These are phyloP conservation scores for Myxozyma udenii DNA, from an alignment of 805 yeast species.

Conservation along the genomic window DNA sequence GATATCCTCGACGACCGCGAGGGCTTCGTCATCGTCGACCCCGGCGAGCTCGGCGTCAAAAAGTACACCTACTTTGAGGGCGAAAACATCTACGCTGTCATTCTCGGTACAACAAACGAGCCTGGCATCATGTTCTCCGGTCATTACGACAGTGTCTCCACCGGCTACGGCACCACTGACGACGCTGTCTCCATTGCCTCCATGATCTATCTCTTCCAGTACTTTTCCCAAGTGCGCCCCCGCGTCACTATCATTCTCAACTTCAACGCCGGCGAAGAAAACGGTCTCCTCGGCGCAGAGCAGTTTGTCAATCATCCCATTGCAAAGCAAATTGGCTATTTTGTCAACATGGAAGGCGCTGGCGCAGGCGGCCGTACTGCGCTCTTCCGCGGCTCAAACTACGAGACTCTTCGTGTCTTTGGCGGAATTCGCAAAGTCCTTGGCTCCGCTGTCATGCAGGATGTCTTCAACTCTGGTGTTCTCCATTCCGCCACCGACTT, in stretches of 20 bases:
- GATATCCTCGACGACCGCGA: conserved; percentile 42
- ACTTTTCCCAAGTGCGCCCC: conserved; percentile 43
- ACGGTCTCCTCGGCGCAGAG: conserved; percentile 78
- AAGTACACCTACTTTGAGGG: conserved; percentile 64
- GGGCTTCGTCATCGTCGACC: conserved; percentile 38
- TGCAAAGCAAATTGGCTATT: conserved; percentile 55
- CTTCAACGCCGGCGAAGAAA: conserved; percentile 87
- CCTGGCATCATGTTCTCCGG: conserved; percentile 75
- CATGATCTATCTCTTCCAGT: conserved; percentile 22
- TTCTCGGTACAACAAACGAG: conserved; percentile 60
- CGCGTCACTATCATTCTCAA: conserved; percentile 71
- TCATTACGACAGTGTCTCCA: conserved; percentile 85
- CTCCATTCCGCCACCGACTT: conserved; percentile 82
- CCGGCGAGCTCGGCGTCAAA: conserved; percentile 37
- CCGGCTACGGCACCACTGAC: conserved; percentile 83
- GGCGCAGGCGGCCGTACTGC: conserved; percentile 88
- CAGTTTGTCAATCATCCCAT: conserved; percentile 72
- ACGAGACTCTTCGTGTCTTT: conserved; percentile 23
- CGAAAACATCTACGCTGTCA: conserved; percentile 67
- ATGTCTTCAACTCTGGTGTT: conserved; percentile 71
- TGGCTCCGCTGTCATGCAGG: conserved; percentile 35
- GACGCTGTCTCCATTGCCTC: conserved; percentile 43
- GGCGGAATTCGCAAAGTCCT: conserved; percentile 3
- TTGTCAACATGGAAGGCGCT: conserved; percentile 85
- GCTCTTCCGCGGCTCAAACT: conserved; percentile 61